phyloP scores from a whole-genome alignment of 305 asterid genomes.

The Fraxinus ornus region DNA sequence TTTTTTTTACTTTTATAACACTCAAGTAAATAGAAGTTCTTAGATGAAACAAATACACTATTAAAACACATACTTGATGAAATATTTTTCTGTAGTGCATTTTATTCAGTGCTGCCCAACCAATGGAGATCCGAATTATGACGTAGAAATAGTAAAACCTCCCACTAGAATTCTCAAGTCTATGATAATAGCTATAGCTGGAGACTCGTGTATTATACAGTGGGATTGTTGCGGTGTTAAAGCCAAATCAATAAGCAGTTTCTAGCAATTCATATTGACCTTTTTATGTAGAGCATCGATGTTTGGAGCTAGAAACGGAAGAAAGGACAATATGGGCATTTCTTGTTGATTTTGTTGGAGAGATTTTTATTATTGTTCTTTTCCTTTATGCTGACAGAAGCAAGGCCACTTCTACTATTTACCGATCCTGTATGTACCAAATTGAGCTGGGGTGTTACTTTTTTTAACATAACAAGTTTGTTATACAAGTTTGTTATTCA shows the following conservation, averaged over 20 bases:
- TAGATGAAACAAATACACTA: background rate
- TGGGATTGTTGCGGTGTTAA: slow-evolving; percentile 64
- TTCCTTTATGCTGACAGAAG: background rate
- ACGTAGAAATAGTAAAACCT: slow-evolving; percentile 75
- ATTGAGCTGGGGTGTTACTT: background rate
- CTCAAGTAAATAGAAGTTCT: background rate
- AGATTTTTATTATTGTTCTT: background rate
- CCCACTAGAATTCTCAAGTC: slow-evolving; percentile 89
- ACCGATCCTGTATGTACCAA: background rate
- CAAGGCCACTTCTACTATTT: background rate
- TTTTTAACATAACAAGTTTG: background rate
- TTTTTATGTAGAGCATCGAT: background rate
- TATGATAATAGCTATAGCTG: slow-evolving; percentile 77
- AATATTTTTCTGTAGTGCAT: slow-evolving; percentile 54
- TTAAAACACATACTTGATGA: background rate
- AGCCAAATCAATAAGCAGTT: slow-evolving; percentile 66
- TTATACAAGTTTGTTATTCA: background rate
- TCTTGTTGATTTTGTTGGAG: background rate
- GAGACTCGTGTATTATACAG: slow-evolving; percentile 72
- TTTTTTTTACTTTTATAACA: background rate
- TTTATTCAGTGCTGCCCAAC: slow-evolving; percentile 94
- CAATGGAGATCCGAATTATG: slow-evolving; percentile 79
- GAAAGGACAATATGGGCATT: background rate
- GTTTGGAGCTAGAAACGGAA: background rate
- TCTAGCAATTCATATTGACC: background rate